Base-by-base conservation (phyloP, 2,329 filamentous ascomycete species). In the Myriosclerotinia duriaeana region DNA sequence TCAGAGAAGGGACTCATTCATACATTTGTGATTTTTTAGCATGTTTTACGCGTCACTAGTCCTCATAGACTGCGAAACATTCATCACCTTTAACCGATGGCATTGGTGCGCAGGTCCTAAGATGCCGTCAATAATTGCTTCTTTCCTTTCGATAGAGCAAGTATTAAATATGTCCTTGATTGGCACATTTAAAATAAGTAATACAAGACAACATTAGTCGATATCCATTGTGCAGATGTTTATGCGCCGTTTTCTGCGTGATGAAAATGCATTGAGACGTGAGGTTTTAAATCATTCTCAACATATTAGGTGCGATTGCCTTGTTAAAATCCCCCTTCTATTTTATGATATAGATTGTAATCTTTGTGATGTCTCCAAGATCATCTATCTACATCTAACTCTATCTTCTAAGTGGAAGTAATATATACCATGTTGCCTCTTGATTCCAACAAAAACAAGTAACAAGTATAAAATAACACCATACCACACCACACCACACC, bases 101-200 rank as follows among this genome's bases (percentile, higher is more conserved):
- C 76, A 79, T 60, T 77, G 75, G 55, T 77, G 76, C 77, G 77
- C 78, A 76, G 76, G 77, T 77, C 78, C 44, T 75, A 76, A 75
- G 72, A 76, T 78, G 78, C 76, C 77, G 77, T 78, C 76, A 72
- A 59, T 79, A 80, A 80, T 78, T 74, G 70, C 66, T 70, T 72
- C 58, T 30, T 30, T 69, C 70, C 53, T 48, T 54, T 30, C 36
- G 50, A 62, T 69, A 67, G 54, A 67, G 69, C 67, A 60, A 60
- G 30, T 60, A 60, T 26, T 38, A 30, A 36, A 60, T 48, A 60
- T 60, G 44, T 14, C 56, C 56, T 48, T 60, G 2, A 30, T n/a
- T 60, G 56, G 56, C 30, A 60, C 56, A 60, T 60, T 60, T 60
- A 36, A 67, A 59, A 69, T 60, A 60, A 50, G 20, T 60, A 60